Percentiles rank a stretch among this genome's conserved stretches.
Conservation (phyloP, 176 grass and related monocot genomes). For the Bothriochloa decipiens region DNA sequence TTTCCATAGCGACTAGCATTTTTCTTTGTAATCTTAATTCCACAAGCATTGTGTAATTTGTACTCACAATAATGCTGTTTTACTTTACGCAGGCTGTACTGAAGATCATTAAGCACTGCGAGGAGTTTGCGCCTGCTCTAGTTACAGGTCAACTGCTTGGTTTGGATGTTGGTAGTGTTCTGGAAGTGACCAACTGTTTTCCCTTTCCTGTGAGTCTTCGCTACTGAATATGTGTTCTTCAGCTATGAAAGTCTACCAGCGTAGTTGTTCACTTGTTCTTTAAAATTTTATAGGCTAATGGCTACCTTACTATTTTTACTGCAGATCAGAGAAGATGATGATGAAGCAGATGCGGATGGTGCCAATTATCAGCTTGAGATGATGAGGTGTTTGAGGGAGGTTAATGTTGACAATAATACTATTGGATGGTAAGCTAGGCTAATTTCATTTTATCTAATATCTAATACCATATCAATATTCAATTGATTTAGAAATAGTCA, state of each 20-base stretch:
- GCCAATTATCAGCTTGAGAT: constrained; percentile 99
- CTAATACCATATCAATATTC: not conserved
- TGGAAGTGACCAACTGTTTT: constrained; percentile 99
- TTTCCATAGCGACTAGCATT: not conserved
- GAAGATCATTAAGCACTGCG: constrained; percentile 97
- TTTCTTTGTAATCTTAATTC: constrained; percentile 8
- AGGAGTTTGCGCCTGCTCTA: constrained; percentile 91
- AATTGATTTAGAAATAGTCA: constrained; percentile 27
- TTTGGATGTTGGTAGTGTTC: constrained; percentile 96
- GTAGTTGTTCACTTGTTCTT: constrained; percentile 28
- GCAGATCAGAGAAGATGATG: constrained; percentile 92
- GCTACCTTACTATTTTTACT: constrained; percentile 4
- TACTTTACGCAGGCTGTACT: constrained; percentile 64
- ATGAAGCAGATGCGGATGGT: constrained; percentile 95
- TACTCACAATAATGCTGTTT: constrained; percentile 20
- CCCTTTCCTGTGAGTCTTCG: constrained; percentile 82
- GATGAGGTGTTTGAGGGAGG: constrained; percentile 98
- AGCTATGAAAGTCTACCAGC: not conserved
- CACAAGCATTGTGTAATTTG: not conserved
- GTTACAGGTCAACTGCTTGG: constrained; percentile 98
- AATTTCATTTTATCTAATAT: constrained; percentile 18
- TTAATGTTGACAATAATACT: constrained; percentile 98
- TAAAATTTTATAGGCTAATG: constrained; percentile 17
- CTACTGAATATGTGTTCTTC: constrained; percentile 13
- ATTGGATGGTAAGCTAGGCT: constrained; percentile 84